Base-by-base conservation (phyloP, 495 filamentous ascomycete species). In the Xylaria grammica region DNA sequence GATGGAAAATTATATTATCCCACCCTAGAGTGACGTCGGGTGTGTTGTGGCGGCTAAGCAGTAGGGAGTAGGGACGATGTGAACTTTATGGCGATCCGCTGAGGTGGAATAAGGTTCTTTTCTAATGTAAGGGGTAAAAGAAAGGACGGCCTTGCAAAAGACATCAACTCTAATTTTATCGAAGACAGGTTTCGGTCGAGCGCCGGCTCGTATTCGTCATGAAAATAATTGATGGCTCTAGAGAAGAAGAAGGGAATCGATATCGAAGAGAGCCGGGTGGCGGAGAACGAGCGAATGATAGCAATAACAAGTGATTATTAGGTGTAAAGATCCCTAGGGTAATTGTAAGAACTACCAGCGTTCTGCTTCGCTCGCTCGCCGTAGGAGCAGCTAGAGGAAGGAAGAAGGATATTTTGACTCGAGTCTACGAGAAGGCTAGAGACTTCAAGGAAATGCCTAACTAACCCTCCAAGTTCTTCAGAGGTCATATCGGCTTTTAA, bases 311-410 rank as follows among this genome's bases (percentile, higher is more conserved):
- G 20, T 17, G 45, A 20, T 17, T 44, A 20, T 45, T 29, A 20
- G 15, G 24, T 34, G 27, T 59, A 48, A 20, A 34, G 10, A 20
- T 19, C 20, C 19, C 8, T 1, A 45, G 71, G 67, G 62, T 70
- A 74, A 63, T 65, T 70, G 74, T 72, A 68, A 77, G 79, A 83
- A 80, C 81, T 83, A 76, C 81, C 81, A 77, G 83, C 83, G 83
- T 76, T 80, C 75, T 78, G 80, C 76, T 75, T 72, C 70, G 69
- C 66, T 66, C 59, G 65, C 36, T 36, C 15, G 27, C 15, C 19
- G 49, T 42, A 30, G 64, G 70, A 70, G 29, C 4, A 27, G 27
- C 7, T 51, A 8, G 24, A 51, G 48, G 10, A 51, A 8, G 54
- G 57, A 53, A 67, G 17, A 48, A 13, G 42, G 48, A 65, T n/a